phyloP scores from a whole-genome alignment of 2,329 filamentous ascomycete genomes.

The Karstenula rhodostoma region DNA sequence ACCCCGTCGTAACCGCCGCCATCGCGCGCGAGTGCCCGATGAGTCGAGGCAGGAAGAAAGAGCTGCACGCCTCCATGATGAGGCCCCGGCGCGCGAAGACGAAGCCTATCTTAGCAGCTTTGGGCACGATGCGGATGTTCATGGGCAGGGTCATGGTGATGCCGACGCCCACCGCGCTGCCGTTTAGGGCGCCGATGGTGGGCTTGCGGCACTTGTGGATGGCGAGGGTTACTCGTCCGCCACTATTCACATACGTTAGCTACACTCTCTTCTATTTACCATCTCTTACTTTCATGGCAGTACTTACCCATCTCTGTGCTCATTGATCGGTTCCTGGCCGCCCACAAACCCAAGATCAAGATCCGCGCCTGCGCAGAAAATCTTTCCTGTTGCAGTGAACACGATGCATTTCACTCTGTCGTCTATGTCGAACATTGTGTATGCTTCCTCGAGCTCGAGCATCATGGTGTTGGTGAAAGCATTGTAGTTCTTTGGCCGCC shows the following conservation, averaged over 20 bases:
- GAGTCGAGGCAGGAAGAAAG: conserved; percentile 75
- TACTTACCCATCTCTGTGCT: conserved; percentile 63
- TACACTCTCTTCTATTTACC: background rate
- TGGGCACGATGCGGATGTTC: conserved; percentile 62
- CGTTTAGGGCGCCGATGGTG: conserved; percentile 64
- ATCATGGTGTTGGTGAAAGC: conserved; percentile 74
- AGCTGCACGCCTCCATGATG: conserved; percentile 75
- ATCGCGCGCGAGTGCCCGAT: conserved; percentile 71
- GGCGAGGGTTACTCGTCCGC: conserved; percentile 59
- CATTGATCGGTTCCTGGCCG: conserved; percentile 52
- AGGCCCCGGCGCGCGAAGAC: conserved; percentile 76
- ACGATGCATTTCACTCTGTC: conserved; percentile 64
- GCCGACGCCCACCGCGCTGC: conserved; percentile 65
- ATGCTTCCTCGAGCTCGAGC: conserved; percentile 65
- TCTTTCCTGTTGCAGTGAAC: conserved; percentile 60
- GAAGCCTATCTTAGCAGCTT: conserved; percentile 73
- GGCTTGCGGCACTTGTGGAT: conserved; percentile 66
- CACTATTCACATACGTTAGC: conserved; percentile 33
- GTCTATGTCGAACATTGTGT: conserved; percentile 61
- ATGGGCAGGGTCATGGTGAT: conserved; percentile 68
- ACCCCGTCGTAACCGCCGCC: conserved; percentile 72
- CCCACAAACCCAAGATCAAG: conserved; percentile 61
- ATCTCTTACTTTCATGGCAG: background rate
- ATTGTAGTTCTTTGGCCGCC: conserved; percentile 72
- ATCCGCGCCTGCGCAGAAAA: conserved; percentile 66